Percentiles rank a stretch among this genome's conserved stretches.
Conservation (phyloP, 441 rosid species). For the Lepidium campestre region DNA sequence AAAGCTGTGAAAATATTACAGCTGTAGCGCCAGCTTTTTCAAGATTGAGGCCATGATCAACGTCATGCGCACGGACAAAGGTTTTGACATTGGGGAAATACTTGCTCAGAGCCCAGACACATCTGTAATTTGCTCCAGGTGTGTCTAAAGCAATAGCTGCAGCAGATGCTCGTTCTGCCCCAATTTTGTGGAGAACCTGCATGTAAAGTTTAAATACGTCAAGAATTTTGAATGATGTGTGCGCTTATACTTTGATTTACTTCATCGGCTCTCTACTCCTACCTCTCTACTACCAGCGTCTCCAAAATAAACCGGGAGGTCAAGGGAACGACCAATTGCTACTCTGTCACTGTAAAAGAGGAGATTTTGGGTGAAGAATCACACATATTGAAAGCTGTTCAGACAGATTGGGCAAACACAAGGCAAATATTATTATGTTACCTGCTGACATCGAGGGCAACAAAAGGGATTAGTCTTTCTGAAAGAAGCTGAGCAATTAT, state of each 20-base stretch:
- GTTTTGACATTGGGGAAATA: conserved; percentile 92
- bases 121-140: conserved; percentile 98
- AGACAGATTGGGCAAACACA: background rate
- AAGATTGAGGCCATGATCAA: conserved; percentile 91
- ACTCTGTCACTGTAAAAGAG: conserved; percentile 85
- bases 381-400: background rate
- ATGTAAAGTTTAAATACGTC: background rate
- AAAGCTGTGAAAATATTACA: conserved; percentile 42
- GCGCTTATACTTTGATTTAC: background rate
- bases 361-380: background rate
- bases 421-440: conserved; percentile 27
- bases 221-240: background rate
- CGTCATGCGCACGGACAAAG: conserved; percentile 96
- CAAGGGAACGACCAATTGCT: conserved; percentile 85
- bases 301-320: conserved; percentile 94
- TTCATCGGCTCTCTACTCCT: background rate
- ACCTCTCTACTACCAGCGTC: conserved; percentile 99
- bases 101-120: conserved; percentile 98
- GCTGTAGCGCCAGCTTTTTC: conserved; percentile 99
- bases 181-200: conserved; percentile 89
- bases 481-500: conserved; percentile 99
- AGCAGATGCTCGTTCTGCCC: conserved; percentile 95
- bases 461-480: conserved; percentile 94
- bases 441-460: conserved; percentile 97
- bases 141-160: conserved; percentile 92